phyloP scores from a whole-genome alignment of 1,284 basidiomycete genomes.

The Heliocybe sulcata region DNA sequence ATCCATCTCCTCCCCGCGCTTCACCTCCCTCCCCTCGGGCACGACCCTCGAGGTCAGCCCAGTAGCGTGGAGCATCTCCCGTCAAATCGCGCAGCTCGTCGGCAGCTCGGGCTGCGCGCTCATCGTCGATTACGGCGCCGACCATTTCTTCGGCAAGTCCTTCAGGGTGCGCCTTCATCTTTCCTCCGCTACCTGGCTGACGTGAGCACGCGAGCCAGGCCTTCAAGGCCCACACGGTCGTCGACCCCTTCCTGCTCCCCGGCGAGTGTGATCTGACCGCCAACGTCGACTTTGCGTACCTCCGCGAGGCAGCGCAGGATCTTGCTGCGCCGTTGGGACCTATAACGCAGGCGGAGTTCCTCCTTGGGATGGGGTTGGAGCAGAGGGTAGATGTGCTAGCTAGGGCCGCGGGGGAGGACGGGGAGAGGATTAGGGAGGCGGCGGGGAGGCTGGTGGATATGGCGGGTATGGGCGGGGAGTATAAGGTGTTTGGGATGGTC shows the following conservation, averaged over 20 bases:
- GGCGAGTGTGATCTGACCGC: constrained; percentile 90
- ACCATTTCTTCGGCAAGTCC: constrained; percentile 65
- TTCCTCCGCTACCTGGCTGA: background rate
- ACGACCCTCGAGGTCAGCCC: constrained; percentile 76
- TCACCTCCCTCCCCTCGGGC: constrained; percentile 57
- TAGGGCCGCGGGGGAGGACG: constrained; percentile 35
- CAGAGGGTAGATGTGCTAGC: constrained; percentile 44
- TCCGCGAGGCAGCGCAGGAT: constrained; percentile 70
- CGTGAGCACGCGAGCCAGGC: constrained; percentile 41
- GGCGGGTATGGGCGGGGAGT: constrained; percentile 61
- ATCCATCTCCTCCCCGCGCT: constrained; percentile 65
- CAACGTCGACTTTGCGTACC: constrained; percentile 92
- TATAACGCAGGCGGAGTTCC: constrained; percentile 53
- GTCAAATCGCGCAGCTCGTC: constrained; percentile 54
- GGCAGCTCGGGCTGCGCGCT: constrained; percentile 63
- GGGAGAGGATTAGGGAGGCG: constrained; percentile 36
- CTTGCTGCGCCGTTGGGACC: constrained; percentile 55
- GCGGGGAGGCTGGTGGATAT: constrained; percentile 52
- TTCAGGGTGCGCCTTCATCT: constrained; percentile 59
- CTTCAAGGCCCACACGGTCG: constrained; percentile 84
- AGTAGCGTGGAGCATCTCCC: constrained; percentile 60
- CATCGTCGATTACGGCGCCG: constrained; percentile 88
- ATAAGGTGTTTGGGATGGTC: constrained; percentile 52
- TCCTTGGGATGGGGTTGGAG: constrained; percentile 50
- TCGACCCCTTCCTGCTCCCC: constrained; percentile 80